phyloP scores from a whole-genome alignment of 371 early-diverging fungal genomes.

The Circinella minor region DNA sequence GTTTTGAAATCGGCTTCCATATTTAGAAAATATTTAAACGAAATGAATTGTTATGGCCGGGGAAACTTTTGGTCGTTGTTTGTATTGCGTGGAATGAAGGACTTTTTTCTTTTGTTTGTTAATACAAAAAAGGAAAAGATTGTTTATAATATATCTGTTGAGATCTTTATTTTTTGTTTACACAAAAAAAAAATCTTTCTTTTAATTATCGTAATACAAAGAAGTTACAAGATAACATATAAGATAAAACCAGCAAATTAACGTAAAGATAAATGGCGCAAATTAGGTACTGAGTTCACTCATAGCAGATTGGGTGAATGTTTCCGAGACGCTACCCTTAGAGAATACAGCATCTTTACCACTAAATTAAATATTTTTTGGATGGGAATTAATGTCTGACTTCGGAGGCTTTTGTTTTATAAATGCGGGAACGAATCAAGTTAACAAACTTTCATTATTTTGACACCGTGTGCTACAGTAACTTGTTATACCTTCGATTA shows the following conservation, averaged over 20 bases:
- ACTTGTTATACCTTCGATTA: conserved; percentile 87
- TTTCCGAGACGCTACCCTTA: conserved; percentile 46
- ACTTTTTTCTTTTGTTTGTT: too few relatives aligned
- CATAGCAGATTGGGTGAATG: conserved; percentile 85
- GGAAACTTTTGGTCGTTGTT: too few relatives aligned
- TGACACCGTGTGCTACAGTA: conserved; percentile 98
- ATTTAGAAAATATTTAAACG: not conserved
- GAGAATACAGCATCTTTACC: conserved; percentile 13
- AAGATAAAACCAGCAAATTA: too few relatives aligned
- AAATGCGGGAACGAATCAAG: conserved; percentile 89
- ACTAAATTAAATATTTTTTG: conserved; percentile 85
- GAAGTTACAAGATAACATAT: too few relatives aligned
- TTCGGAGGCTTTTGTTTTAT: conserved; percentile 90
- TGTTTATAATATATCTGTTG: too few relatives aligned
- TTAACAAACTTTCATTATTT: conserved; percentile 87
- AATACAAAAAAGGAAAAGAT: too few relatives aligned
- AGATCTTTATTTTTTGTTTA: too few relatives aligned
- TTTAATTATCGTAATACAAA: too few relatives aligned
- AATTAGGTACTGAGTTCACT: conserved; percentile 80
- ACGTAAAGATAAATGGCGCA: not conserved
- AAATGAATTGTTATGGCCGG: not conserved
- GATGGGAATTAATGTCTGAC: conserved; percentile 87
- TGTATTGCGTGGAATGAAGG: too few relatives aligned
- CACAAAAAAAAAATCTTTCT: too few relatives aligned
- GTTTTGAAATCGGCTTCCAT: conserved; percentile 3